These are phyloP conservation scores for Syzygium grande DNA, from an alignment of 345 rosid genomes.

Conservation along the genomic window DNA sequence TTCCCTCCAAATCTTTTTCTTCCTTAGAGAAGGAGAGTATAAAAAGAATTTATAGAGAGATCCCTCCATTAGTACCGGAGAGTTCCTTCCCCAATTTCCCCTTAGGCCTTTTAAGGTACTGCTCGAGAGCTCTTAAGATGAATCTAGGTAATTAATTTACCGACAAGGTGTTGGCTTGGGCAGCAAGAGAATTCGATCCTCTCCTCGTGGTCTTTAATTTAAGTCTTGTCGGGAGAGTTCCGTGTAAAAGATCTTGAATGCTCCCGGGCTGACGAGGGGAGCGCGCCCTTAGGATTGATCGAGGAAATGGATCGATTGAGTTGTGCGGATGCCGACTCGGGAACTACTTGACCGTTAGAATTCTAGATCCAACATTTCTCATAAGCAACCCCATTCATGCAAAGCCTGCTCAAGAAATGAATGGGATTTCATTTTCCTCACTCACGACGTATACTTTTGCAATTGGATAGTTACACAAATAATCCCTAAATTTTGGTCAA, in stretches of 20 bases:
- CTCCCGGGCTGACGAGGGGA: neutral
- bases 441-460: neutral
- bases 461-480: neutral
- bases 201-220: neutral
- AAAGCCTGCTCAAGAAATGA: neutral
- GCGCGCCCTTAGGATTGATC: neutral
- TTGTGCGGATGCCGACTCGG: neutral
- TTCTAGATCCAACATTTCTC: neutral
- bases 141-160: neutral
- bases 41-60: too few species aligned
- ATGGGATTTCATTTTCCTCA: neutral
- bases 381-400: neutral
- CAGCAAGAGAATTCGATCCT: neutral
- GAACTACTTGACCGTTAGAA: neutral
- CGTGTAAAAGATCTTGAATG: neutral
- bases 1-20: too few species aligned
- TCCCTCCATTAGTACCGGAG: too few species aligned
- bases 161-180: neutral
- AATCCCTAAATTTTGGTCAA: rapidly evolving
- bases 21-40: too few species aligned
- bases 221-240: neutral
- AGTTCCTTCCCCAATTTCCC: too few species aligned
- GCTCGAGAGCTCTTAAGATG: too few species aligned
- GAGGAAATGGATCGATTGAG: neutral
- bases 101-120: too few species aligned